Base-by-base conservation (phyloP, 208 protist species). In the Leishmania turanica region DNA sequence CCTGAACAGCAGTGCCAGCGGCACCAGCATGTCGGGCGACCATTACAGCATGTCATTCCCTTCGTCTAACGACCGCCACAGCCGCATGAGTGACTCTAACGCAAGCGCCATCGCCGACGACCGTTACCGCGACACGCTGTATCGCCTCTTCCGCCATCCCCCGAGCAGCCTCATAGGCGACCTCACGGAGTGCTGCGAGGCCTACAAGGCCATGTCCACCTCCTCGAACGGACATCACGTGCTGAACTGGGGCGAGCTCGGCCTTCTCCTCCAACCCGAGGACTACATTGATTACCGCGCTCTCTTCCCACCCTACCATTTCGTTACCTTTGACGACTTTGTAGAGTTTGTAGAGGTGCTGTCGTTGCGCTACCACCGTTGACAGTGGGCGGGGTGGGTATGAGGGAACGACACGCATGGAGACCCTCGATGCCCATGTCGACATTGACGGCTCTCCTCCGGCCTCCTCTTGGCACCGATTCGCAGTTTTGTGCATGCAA, bases 271-370 rank as follows among this genome's bases (percentile, higher is more conserved):
- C 64, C 31, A 71, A 9, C 85, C 85, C 27, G 85, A 85, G 68
- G 85, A 86, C 78, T 75, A 83, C 71, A 79, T 88, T 34, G 77
- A 84, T 49, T 82, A 86, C 68, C 51, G 85, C 42, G 40, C 81
- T 49, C 79, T 88, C 65, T 88, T 84, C 31, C 85, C 81, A 1
- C 75, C 54, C 15, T 47, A 78, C 27, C 80, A 81, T 37, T 81
- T 71, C 53, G 17, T 88, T 31, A 78, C 68, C 49, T 84, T 86
- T 34, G 56, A 62, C 2, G 81, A 88, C 47, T 86, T 88, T 24
- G 64, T 78, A 21, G 65, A 88, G 49, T 88, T 88, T 54, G 78
- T 88, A 21, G 85, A 88, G 37, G 82, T 86, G 27, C 60, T 85
- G 51, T 88, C 85, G 8, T 75, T 88, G 66, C 81, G 81, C 13